phyloP scores from a whole-genome alignment of 345 rosid species.

The Dipteronia sinensis region DNA sequence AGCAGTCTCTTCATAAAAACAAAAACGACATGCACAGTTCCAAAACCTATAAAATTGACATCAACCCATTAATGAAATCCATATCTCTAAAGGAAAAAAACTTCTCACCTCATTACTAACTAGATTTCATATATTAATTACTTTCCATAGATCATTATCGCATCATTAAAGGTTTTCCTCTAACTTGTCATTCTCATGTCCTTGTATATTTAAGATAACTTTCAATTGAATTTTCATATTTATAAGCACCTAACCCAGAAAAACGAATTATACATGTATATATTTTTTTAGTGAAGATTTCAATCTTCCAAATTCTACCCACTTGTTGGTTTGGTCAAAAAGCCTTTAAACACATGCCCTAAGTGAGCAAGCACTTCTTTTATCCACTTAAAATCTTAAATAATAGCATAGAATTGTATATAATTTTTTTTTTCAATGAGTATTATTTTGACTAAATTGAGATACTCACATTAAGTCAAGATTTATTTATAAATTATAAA shows the following conservation, averaged over 20 bases:
- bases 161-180: neutral
- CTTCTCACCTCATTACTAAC: neutral
- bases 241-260: too few species aligned
- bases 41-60: neutral
- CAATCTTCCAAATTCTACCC: neutral
- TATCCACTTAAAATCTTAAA: neutral
- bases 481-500: too few species aligned
- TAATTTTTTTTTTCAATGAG: too few species aligned
- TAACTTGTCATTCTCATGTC: neutral
- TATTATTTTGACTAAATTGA: neutral
- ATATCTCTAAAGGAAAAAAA: neutral
- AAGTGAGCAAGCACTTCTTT: neutral
- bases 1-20: slow-evolving; percentile 14
- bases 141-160: neutral
- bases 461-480: neutral
- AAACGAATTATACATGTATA: too few species aligned
- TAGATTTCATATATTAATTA: neutral
- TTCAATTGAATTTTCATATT: neutral
- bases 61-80: neutral
- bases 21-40: neutral
- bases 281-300: neutral
- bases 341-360: neutral
- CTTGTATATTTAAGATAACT: neutral
- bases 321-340: neutral
- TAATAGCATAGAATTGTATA: neutral